A percentile compares a stretch with the other conserved stretches of the same genome.
These are phyloP conservation scores for Alternaria viburni DNA, from an alignment of 2,329 filamentous ascomycete species.

Conservation along the genomic window DNA sequence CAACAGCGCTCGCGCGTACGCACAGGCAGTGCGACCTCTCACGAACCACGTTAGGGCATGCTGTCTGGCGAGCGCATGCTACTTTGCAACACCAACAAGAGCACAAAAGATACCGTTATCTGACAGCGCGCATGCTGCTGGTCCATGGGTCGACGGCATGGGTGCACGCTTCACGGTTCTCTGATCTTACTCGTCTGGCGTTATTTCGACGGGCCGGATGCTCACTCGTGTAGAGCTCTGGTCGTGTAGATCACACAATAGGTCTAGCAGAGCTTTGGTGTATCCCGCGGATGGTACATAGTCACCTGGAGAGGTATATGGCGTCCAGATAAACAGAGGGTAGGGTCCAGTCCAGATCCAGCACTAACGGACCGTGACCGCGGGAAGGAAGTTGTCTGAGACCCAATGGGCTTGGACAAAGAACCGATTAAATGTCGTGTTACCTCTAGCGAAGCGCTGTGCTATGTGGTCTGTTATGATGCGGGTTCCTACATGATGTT, in stretches of 20 bases:
- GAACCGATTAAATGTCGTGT: not conserved
- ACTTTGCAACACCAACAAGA: not conserved
- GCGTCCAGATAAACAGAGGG: not conserved
- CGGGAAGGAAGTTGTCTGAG: not conserved
- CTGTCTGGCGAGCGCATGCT: not conserved
- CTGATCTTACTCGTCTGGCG: not conserved
- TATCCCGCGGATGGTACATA: not conserved
- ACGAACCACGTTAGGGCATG: not conserved
- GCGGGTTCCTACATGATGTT: not conserved
- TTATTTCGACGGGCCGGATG: not conserved
- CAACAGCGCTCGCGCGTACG: not conserved
- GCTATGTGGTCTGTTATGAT: not conserved
- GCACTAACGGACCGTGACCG: not conserved
- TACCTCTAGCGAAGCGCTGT: not conserved
- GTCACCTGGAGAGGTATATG: not conserved
- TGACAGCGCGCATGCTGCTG: not conserved
- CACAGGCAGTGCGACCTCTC: conserved; percentile 2
- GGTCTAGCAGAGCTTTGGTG: not conserved
- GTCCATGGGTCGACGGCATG: not conserved
- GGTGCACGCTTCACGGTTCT: not conserved
- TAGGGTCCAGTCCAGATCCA: not conserved
- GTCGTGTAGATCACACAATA: not conserved
- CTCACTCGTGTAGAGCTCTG: not conserved
- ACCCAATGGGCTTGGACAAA: not conserved
- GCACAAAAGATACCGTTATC: not conserved